Evolutionary conservation across 2,329 filamentous ascomycete genomes (phyloP).

Genomic region (Trichoderma oligosporum): DNA sequence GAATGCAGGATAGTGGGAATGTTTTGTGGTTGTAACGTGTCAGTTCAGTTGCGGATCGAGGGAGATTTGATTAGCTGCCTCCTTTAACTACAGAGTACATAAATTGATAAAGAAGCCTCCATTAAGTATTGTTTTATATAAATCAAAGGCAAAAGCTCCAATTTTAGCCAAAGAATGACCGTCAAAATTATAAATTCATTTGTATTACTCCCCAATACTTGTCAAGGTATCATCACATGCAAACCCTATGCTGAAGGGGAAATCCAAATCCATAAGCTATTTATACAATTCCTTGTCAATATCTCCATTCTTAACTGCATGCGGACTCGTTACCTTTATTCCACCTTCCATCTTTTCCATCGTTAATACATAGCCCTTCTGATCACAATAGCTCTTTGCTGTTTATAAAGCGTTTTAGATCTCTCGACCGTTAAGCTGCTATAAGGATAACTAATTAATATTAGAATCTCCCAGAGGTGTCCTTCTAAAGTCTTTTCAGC

Average conservation of each 20-base stretch:
- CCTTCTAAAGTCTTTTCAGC: conserved; percentile 2
- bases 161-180: background rate
- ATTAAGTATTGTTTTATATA: too few relatives aligned
- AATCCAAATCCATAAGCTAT: background rate
- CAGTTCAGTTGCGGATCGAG: background rate
- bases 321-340: conserved; percentile 44
- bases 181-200: background rate
- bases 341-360: conserved; percentile 42
- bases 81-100: too few relatives aligned
- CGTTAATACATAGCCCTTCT: conserved; percentile 42
- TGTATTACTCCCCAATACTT: background rate
- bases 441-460: conserved; percentile 37
- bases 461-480: conserved; percentile 33
- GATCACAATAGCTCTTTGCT: conserved; percentile 43
- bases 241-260: background rate
- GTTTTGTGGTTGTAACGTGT: background rate
- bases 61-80: background rate
- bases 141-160: background rate
- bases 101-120: too few relatives aligned
- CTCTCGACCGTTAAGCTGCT: conserved; percentile 44
- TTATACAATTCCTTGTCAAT: conserved; percentile 31
- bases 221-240: background rate
- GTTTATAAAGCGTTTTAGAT: conserved; percentile 48
- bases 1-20: background rate
- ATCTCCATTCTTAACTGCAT: conserved; percentile 36